Percentiles rank a stretch among this genome's conserved stretches.
These are phyloP conservation scores for Sclerotinia trifoliorum DNA, from an alignment of 2,329 filamentous ascomycete genomes.

Conservation along the genomic window DNA sequence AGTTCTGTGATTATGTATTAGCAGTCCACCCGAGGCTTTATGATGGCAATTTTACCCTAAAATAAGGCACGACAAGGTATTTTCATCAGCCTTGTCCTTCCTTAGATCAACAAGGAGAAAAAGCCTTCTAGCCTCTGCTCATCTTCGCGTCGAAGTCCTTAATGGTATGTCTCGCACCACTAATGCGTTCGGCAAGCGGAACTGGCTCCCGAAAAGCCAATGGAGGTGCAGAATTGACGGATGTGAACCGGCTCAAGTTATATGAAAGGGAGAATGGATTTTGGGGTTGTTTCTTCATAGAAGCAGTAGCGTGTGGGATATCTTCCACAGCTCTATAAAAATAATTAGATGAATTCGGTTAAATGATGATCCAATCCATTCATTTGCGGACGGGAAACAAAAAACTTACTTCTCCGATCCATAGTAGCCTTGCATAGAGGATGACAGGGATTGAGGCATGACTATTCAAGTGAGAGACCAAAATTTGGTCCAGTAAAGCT, in stretches of 20 bases:
- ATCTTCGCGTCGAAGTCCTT: conserved; percentile 18
- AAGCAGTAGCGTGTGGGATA: neutral
- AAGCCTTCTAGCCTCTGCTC: neutral
- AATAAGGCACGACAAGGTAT: conserved; percentile 6
- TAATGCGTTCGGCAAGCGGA: neutral
- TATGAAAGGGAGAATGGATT: neutral
- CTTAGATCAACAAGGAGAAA: neutral
- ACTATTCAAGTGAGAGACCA: neutral
- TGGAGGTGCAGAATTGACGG: neutral
- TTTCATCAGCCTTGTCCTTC: neutral
- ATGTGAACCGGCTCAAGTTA: neutral
- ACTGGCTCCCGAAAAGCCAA: conserved; percentile 18
- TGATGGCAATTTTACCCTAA: neutral
- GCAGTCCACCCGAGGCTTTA: neutral
- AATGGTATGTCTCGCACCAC: neutral
- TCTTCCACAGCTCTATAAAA: neutral
- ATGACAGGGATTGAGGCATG: conserved; percentile 22
- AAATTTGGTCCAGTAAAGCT: neutral
- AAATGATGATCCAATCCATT: neutral
- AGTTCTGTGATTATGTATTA: neutral
- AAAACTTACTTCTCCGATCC: conserved; percentile 17
- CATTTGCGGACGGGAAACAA: neutral
- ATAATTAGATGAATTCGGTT: neutral
- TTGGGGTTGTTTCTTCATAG: neutral
- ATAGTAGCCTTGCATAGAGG: conserved; percentile 20